phyloP scores from a whole-genome alignment of 257 asterid species.

The Scutellaria minor region DNA sequence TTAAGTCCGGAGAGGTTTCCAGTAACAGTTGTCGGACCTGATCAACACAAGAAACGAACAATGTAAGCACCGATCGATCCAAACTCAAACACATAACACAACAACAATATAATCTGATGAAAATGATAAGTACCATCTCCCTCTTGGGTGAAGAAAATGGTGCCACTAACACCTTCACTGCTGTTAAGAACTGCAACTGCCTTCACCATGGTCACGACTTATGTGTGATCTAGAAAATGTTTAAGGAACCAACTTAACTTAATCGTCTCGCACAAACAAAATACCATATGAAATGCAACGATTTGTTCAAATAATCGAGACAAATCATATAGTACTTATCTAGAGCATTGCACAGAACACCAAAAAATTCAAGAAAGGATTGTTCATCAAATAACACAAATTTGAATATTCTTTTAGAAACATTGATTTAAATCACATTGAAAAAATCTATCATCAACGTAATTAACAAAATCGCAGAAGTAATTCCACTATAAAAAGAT shows the following conservation, averaged over 20 bases:
- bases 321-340: not conserved
- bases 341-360: not conserved
- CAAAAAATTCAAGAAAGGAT: not conserved
- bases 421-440: not conserved
- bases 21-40: constrained; percentile 82
- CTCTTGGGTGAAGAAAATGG: constrained; percentile 74
- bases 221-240: constrained; percentile 61
- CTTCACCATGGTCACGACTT: constrained; percentile 71
- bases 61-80: not conserved
- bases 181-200: constrained; percentile 88
- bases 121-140: constrained; percentile 67
- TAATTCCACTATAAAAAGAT: not conserved
- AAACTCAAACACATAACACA: not conserved
- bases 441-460: constrained; percentile 11
- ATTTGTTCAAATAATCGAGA: not conserved
- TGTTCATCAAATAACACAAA: not conserved
- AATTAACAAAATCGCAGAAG: not conserved
- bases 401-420: not conserved
- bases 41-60: constrained; percentile 18
- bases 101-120: not conserved
- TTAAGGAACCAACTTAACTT: not conserved
- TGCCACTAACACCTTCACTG: constrained; percentile 91
- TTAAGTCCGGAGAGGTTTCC: constrained; percentile 82
- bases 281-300: constrained; percentile 11
- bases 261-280: not conserved